These are phyloP conservation scores for Parathielavia appendiculata DNA, from an alignment of 495 filamentous ascomycete genomes.

Conservation along the genomic window DNA sequence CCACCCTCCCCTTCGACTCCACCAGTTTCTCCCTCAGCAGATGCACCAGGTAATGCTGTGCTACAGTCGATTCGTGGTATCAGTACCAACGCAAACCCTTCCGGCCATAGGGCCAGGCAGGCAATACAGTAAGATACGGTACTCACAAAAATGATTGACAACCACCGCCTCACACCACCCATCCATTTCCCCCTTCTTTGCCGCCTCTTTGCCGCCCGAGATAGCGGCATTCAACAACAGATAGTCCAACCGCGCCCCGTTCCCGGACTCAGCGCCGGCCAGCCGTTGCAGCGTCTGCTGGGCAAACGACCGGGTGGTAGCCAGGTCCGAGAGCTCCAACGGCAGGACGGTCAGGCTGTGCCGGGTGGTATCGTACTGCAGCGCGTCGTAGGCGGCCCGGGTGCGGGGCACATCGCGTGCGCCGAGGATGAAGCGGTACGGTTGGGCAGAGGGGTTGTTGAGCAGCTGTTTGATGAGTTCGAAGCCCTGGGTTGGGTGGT, in stretches of 20 bases:
- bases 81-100: not conserved
- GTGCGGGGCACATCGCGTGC: constrained; percentile 36
- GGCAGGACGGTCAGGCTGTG: constrained; percentile 41
- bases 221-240: constrained; percentile 41
- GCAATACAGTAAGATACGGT: not conserved
- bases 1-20: constrained; percentile 33
- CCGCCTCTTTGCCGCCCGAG: constrained; percentile 18
- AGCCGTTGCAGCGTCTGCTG: constrained; percentile 32
- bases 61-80: constrained; percentile 14
- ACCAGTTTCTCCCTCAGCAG: constrained; percentile 38
- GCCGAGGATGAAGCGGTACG: constrained; percentile 43
- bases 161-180: constrained; percentile 35
- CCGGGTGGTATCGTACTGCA: constrained; percentile 31
- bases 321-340: constrained; percentile 37
- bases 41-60: constrained; percentile 45
- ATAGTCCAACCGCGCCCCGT: constrained; percentile 32
- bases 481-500: constrained; percentile 36
- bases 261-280: constrained; percentile 16
- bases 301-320: constrained; percentile 36
- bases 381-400: constrained; percentile 32
- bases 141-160: constrained; percentile 43
- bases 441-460: constrained; percentile 17
- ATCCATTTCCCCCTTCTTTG: constrained; percentile 23
- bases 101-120: not conserved
- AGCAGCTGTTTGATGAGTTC: constrained; percentile 42